Evolutionary conservation across 495 filamentous ascomycete species (phyloP).

Genomic region (Pyronema omphalodes): DNA sequence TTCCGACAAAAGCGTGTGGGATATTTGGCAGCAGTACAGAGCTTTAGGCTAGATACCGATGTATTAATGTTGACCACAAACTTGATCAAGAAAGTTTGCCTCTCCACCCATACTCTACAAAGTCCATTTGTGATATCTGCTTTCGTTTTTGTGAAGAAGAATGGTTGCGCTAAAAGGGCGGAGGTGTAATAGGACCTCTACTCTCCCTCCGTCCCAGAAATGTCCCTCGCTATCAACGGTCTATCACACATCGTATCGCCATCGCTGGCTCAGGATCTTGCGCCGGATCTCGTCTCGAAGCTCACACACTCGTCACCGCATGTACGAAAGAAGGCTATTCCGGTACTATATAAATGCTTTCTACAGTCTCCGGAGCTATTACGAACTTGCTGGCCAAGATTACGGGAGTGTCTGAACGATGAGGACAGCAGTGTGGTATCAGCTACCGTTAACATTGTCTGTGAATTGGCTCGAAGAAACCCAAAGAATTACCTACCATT

Average conservation of each 20-base stretch:
- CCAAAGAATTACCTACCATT: constrained; percentile 86
- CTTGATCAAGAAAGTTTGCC: constrained; percentile 74
- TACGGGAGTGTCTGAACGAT: constrained; percentile 86
- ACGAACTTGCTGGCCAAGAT: constrained; percentile 83
- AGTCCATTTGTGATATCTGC: constrained; percentile 4
- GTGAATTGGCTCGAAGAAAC: constrained; percentile 84
- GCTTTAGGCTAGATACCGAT: constrained; percentile 86
- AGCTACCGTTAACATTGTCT: constrained; percentile 89
- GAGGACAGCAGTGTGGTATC: constrained; percentile 85
- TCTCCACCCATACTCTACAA: neutral
- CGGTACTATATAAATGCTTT: constrained; percentile 79
- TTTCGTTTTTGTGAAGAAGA: neutral
- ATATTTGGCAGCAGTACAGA: constrained; percentile 92
- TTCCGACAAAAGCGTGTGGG: constrained; percentile 88
- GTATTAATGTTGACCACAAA: constrained; percentile 97
- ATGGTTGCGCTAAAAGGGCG: constrained; percentile 6
- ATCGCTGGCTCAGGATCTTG: constrained; percentile 70
- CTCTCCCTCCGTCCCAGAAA: constrained; percentile 50
- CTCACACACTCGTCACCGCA: constrained; percentile 64
- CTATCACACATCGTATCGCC: constrained; percentile 84
- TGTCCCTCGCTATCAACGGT: constrained; percentile 68
- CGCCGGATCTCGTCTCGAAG: constrained; percentile 69
- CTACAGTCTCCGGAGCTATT: constrained; percentile 89
- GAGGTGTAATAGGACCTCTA: constrained; percentile 47
- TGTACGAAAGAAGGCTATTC: constrained; percentile 86